Evolutionary conservation across 352 stramenopile species (phyloP).

Genomic region (Globisporangium polare): DNA sequence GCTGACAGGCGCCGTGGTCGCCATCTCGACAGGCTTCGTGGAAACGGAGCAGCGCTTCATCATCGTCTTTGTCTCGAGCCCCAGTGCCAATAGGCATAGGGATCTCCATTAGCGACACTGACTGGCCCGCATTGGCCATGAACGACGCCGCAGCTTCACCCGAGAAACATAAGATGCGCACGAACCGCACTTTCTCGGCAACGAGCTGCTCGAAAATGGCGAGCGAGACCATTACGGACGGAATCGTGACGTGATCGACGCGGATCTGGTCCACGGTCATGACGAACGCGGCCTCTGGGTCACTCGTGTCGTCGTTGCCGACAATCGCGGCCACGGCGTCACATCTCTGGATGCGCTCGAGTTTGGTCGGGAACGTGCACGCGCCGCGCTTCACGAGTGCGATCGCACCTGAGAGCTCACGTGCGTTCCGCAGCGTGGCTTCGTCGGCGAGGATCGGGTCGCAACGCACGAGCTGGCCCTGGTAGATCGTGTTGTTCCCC

Average conservation of each 20-base stretch:
- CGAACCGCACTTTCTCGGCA: constrained; percentile 11
- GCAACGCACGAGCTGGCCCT: constrained; percentile 36
- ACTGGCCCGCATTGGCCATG: constrained; percentile 18
- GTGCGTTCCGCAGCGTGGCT: constrained; percentile 31
- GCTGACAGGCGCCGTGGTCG: constrained; percentile 40
- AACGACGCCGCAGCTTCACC: constrained; percentile 34
- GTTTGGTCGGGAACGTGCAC: constrained; percentile 67
- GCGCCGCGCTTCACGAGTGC: constrained; percentile 52
- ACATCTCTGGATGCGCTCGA: constrained; percentile 53
- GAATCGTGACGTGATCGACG: constrained; percentile 63
- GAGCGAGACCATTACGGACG: constrained; percentile 63
- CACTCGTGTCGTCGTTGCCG: constrained; percentile 51
- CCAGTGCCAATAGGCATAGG: constrained; percentile 4
- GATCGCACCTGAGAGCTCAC: constrained; percentile 30
- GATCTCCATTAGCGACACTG: constrained; percentile 23
- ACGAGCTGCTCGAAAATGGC: constrained; percentile 35
- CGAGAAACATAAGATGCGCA: constrained; percentile 51
- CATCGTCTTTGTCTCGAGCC: background rate
- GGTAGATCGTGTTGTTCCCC: constrained; percentile 34
- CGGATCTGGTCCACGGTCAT: constrained; percentile 72
- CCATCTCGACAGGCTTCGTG: constrained; percentile 35
- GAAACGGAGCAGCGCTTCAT: constrained; percentile 10
- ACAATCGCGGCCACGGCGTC: constrained; percentile 60
- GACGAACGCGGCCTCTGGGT: constrained; percentile 55
- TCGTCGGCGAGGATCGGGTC: constrained; percentile 46